Base-by-base conservation (phyloP, 352 stramenopile genomes). In the Pythium graminicola region DNA sequence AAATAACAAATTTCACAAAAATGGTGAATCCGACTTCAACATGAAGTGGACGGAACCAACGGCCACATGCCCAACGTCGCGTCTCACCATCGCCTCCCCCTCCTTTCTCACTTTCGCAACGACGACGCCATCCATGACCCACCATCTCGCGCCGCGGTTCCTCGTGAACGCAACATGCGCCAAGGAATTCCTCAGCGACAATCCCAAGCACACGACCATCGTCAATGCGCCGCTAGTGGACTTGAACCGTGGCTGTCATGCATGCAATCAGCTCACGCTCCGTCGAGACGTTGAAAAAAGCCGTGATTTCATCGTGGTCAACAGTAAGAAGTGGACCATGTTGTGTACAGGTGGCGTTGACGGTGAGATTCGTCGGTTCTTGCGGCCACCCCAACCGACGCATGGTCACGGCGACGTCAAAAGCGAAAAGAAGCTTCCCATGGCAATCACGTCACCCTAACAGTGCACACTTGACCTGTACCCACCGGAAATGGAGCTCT, bases 91-190 rank as follows among this genome's bases (percentile, higher is more conserved):
- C 20, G 44, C 29, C 14, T 52, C 33, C 24, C 22, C 26, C 17
- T 19, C 32, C 17, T 19, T 22, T 4, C 29, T 19, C 32, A 14
- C 47, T 36, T 26, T 26, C 23, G 24, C 22, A n/a, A 31, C 46
- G 31, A 29, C 11, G 19, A 9, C 19, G 14, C 46, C 19, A 10
- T 9, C 16, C 23, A 32, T 5, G 22, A 7, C 4, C 41, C 4
- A 36, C 17, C 27, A 7, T n/a, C 44, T 40, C 36, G 24, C 28
- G 43, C 42, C 42, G 11, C 35, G 29, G 17, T 60, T 60, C 27
- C 27, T 60, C 14, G 43, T 73, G 9, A 43, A 56, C 35, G 54
- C 35, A 13, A 17, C 57, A 9, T 73, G 65, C 56, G 59, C 57
- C 32, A 16, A 63, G 5, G 14, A 38, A 4, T 67, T 65, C 39